Percentiles rank a stretch among this genome's conserved stretches.
Evolutionary conservation across 768 basidiomycete genomes (phyloP).

Genomic region (Lyophyllum decastes): DNA sequence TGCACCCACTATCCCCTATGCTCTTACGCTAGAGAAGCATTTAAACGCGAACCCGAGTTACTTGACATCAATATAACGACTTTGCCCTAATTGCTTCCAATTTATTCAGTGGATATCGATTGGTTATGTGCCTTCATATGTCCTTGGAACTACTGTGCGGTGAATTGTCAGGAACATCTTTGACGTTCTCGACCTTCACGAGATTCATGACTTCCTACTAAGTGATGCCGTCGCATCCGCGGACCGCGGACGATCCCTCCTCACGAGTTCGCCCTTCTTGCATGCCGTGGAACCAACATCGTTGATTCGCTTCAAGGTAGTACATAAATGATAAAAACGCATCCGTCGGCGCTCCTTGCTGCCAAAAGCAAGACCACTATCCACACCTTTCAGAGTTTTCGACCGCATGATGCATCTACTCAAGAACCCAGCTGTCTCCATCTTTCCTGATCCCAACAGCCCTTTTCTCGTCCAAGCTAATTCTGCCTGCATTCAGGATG

Average conservation of each 20-base stretch:
- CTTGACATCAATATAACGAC: not conserved
- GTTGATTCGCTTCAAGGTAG: not conserved
- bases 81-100: not conserved
- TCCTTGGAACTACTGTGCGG: not conserved
- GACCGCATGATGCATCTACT: constrained; percentile 40
- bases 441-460: constrained; percentile 76
- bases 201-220: not conserved
- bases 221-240: not conserved
- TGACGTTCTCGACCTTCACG: not conserved
- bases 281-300: not conserved
- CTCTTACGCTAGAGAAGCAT: not conserved
- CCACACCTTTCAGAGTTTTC: constrained; percentile 1
- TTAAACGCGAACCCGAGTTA: not conserved
- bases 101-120: not conserved
- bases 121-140: not conserved
- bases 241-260: no score
- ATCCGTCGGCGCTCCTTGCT: constrained; percentile 11
- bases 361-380: not conserved
- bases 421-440: constrained; percentile 65
- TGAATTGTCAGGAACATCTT: not conserved
- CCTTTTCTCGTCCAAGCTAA: constrained; percentile 88
- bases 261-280: not conserved
- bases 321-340: constrained; percentile 10
- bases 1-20: not conserved
- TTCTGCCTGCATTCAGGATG: constrained; percentile 87